Base-by-base conservation (phyloP, 768 basidiomycete species). In the Hysterangium stoloniferum region DNA sequence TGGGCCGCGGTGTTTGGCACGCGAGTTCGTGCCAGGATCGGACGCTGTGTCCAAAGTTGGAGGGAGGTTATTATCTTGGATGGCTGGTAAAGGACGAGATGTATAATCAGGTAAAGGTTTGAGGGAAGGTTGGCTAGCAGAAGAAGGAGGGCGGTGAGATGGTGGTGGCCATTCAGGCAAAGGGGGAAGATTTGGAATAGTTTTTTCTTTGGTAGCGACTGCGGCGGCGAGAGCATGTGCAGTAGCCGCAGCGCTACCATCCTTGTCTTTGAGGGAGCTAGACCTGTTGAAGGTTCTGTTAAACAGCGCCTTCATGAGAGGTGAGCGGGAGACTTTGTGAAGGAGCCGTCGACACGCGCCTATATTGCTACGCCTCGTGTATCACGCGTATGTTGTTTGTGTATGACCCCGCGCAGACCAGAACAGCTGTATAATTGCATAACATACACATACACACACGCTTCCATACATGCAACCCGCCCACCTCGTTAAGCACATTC, bases 241-340 rank as follows among this genome's bases (percentile, higher is more conserved):
- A 52, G 55, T 54, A 42, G 52, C 62, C 27, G n/a, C 62, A 59
- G 63, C 62, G 6, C 56, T 58, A 5, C 69, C 70, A 33, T 72
- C 78, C 67, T 78, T 85, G 60, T 78, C 78, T 60, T 72, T 77
- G 60, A 82, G 50, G 78, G 77, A 59, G 20, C 44, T 37, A 20
- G 48, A 42, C 32, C 81, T 67, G 62, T 86, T 86, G 58, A 90
- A 70, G 37, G 49, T 51, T 61, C 86, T 79, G 62, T 77, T 76
- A 66, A 90, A 78, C 59, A 90, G 84, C 37, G 88, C 87, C 75
- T 88, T 90, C 87, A 91, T 91, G 65, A 65, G 54, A 44, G 56
- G 34, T n/a, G 27, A 29, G 32, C 31, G 52, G 36, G 55, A 44
- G 43, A 45, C 33, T 34, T 15, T 37, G 46, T 8, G 45, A 42